Evolutionary conservation across 2,329 filamentous ascomycete genomes (phyloP), one percentile per base, ranked within the genome.

Genomic region (Neonectria ditissima): DNA sequence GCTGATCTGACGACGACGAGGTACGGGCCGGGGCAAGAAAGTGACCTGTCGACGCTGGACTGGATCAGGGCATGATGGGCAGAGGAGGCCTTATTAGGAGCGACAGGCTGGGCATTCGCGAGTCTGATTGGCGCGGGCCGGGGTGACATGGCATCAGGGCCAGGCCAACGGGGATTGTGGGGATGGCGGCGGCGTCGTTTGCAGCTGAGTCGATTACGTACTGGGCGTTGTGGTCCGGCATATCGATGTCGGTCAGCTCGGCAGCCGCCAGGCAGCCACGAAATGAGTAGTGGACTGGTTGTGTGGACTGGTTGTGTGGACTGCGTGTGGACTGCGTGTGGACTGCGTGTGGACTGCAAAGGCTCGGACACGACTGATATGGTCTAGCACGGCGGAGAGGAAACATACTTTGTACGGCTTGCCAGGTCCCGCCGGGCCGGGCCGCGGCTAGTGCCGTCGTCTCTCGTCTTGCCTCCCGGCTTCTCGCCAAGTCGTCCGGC

Each of bases 1-100:
- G 32, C 28, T 59, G 47, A 59, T 53, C 14, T 58, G 34, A 58
- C 34, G 24, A n/a, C n/a, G n/a, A n/a, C n/a, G 44, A 28, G 58
- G 58, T 32, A 39, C 52, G 44, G 44, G 52, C 54, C 34, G 58
- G 24, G 22, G n/a, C n/a, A n/a, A 32, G 20, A 30, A 22, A 6
- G 18, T 28, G 48, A 20, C 11, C 6, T 51, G 18, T 11, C 30
- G 13, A n/a, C n/a, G n/a, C n/a, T n/a, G 45, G 41, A 37, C 47
- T 20, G 43, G 32, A 53, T 53, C 26, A 3, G 14, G 56, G 16
- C 20, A 53, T 24, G 26, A 59, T 53, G 45, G 4, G 26, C 55
- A 24, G 34, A 34, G n/a, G 37, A 39, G n/a, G 37, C 37, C 32
- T 2, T 16, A 34, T 34, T 34, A 34, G 32, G 32, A 34, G 14